A percentile compares a stretch with the other conserved stretches of the same genome.
phyloP scores from a whole-genome alignment of 768 basidiomycete genomes.

The Mycena indigotica region DNA sequence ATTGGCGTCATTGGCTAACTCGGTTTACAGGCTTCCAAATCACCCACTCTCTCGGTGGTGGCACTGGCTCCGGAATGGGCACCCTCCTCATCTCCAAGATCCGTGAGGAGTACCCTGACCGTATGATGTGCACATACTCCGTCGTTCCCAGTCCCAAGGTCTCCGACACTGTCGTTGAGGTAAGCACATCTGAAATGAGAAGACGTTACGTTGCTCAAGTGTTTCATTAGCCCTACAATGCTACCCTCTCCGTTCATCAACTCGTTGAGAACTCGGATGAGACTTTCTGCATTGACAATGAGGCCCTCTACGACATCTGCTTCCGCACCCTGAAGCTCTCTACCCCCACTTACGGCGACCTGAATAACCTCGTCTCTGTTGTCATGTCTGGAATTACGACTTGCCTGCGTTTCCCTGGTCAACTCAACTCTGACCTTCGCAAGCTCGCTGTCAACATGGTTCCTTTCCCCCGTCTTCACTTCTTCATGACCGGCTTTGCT shows the following conservation, averaged over 20 bases:
- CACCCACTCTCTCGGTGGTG: conserved; percentile 97
- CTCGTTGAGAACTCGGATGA: conserved; percentile 99
- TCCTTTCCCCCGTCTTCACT: conserved; percentile 98
- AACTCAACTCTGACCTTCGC: conserved; percentile 96
- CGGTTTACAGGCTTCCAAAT: conserved; percentile 87
- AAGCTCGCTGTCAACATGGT: conserved; percentile 99
- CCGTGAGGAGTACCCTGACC: conserved; percentile 97
- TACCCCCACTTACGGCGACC: conserved; percentile 94
- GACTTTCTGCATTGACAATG: conserved; percentile 99
- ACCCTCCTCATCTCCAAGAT: conserved; percentile 99
- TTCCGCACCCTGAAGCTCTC: conserved; percentile 96
- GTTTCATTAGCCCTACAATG: conserved; percentile 84
- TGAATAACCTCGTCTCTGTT: conserved; percentile 96
- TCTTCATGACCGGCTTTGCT: conserved; percentile 98
- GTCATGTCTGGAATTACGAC: conserved; percentile 99
- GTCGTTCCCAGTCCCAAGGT: conserved; percentile 97
- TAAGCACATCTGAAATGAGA: conserved; percentile 32
- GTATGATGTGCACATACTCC: conserved; percentile 99
- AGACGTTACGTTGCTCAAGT: background rate
- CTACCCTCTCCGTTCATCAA: conserved; percentile 97
- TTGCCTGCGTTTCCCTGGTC: conserved; percentile 91
- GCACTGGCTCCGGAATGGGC: conserved; percentile 99
- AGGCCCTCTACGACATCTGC: conserved; percentile 98
- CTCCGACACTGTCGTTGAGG: conserved; percentile 98
- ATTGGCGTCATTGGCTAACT: too few species aligned